Evolutionary conservation across 768 basidiomycete genomes (phyloP), one percentile per base, ranked within the genome.

Genomic region (Psilocybe sp.): DNA sequence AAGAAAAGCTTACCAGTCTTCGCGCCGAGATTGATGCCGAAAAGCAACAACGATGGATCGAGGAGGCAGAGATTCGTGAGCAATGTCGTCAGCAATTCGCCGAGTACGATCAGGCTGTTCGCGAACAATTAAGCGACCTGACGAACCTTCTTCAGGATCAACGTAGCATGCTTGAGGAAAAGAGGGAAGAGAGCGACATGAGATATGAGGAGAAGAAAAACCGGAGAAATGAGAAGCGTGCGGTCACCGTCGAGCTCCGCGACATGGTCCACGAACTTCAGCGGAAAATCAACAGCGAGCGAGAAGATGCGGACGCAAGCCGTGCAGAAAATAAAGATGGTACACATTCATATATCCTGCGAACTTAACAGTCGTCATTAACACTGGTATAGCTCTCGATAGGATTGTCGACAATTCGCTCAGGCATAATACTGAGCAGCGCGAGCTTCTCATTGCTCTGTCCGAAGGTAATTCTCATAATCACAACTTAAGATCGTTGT

Each of bases 91-190:
- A 69, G 35, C 86, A 85, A 42, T 69, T 73, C 32, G 60, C 70
- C 36, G 86, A 88, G 49, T 77, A 82, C 5, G 80, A 85, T 53
- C 82, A 85, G 12, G 74, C 68, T 6, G 63, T 88, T 37, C 74
- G 80, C 32, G 70, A 64, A 35, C 88, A 90, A 55, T 65, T 93
- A 11, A 69, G 63, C 4, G 89, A 92, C 51, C 79, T 93, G 54
- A 85, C 89, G 1, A 84, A 85, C 53, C 62, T 89, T 46, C 72
- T 92, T 12, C 81, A 87, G 48, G 82, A 85, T 50, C 85, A 89
- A 49, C 72, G 79, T 1, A 78, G 82, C 32, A 73, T 77, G 43
- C 75, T 77, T 33, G 77, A 80, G 28, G 69, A 74, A 55, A 87
- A 90, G 71, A 83, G 74, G 50, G 73, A 75, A 11, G 49, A 78